Percentiles rank a stretch among this genome's conserved stretches.
phyloP scores from a whole-genome alignment of 2,329 filamentous ascomycete species.

The Xylariaceae sp. region DNA sequence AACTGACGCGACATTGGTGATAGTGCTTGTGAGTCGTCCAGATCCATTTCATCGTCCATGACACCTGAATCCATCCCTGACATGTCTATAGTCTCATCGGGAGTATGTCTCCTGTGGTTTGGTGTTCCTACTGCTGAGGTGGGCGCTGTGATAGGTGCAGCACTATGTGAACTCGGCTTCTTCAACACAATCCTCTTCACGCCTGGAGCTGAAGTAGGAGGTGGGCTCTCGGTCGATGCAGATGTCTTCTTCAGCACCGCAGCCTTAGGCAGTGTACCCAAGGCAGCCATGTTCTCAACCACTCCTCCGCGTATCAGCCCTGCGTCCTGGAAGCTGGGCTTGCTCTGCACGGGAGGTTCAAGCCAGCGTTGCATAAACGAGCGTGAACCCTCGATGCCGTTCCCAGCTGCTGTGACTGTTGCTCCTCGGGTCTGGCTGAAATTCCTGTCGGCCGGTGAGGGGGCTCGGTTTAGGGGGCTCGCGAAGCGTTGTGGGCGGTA shows the following conservation, averaged over 20 bases:
- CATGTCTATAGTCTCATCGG: too few species aligned
- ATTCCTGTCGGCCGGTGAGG: slow-evolving; percentile 27
- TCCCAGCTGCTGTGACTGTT: slow-evolving; percentile 1
- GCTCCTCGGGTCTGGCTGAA: slow-evolving; percentile 17
- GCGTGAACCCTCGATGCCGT: slow-evolving; percentile 39
- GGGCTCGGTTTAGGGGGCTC: slow-evolving; percentile 46
- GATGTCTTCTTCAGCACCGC: slow-evolving; percentile 54
- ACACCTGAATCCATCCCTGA: too few species aligned
- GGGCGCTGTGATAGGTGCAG: slow-evolving; percentile 22
- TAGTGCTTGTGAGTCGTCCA: slow-evolving; percentile 5
- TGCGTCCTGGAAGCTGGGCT: slow-evolving; percentile 74
- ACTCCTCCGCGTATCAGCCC: slow-evolving; percentile 73
- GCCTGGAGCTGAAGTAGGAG: slow-evolving; percentile 12
- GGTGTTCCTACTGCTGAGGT: slow-evolving; percentile 26
- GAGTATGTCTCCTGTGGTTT: neutral
- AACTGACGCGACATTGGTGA: slow-evolving; percentile 24
- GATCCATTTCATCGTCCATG: neutral
- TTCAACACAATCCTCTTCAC: slow-evolving; percentile 33
- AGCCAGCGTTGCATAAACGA: slow-evolving; percentile 57
- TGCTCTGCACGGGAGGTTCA: slow-evolving; percentile 57
- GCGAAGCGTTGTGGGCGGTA: slow-evolving; percentile 52
- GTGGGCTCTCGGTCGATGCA: slow-evolving; percentile 31
- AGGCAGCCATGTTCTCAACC: slow-evolving; percentile 77
- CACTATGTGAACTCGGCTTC: slow-evolving; percentile 20
- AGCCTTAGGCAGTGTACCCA: slow-evolving; percentile 70